phyloP scores from a whole-genome alignment of 768 basidiomycete species.

The Kwoniella europaea region DNA sequence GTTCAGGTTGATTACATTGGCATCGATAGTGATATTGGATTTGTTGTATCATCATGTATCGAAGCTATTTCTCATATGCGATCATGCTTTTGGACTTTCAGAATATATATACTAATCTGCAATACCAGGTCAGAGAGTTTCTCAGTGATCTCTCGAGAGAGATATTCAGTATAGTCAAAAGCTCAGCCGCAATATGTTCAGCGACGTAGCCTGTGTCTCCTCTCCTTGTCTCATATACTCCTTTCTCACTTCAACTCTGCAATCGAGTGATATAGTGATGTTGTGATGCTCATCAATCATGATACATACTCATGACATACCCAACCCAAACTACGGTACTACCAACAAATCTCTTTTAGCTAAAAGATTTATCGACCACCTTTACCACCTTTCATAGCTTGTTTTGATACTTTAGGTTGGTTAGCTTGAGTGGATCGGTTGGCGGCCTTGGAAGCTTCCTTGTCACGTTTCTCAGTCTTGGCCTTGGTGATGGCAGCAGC shows the following conservation, averaged over 20 bases:
- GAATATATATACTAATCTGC: too few species aligned
- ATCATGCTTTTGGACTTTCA: too few species aligned
- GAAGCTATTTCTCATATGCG: too few species aligned
- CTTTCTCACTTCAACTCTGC: too few species aligned
- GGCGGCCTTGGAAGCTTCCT: slow-evolving; percentile 79
- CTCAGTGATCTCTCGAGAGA: too few species aligned
- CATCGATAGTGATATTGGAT: too few species aligned
- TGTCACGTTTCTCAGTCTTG: slow-evolving; percentile 95
- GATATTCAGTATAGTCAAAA: too few species aligned
- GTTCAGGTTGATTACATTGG: not conserved
- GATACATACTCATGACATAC: slow-evolving; percentile 10
- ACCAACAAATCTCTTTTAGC: slow-evolving; percentile 46
- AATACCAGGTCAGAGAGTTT: too few species aligned
- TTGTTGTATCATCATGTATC: too few species aligned
- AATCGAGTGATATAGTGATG: not conserved
- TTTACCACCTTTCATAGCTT: slow-evolving; percentile 83
- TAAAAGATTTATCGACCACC: slow-evolving; percentile 54
- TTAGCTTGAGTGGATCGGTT: slow-evolving; percentile 58
- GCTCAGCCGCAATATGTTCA: too few species aligned
- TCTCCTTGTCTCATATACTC: too few species aligned
- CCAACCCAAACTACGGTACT: not conserved
- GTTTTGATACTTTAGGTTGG: slow-evolving; percentile 88
- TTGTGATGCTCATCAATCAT: slow-evolving; percentile 11
- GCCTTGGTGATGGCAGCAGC: slow-evolving; percentile 88
- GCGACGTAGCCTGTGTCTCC: too few species aligned